Evolutionary conservation across 805 yeast genomes (phyloP), one percentile per base, ranked within the genome.

Genomic region (Zygosaccharomyces bailii): DNA sequence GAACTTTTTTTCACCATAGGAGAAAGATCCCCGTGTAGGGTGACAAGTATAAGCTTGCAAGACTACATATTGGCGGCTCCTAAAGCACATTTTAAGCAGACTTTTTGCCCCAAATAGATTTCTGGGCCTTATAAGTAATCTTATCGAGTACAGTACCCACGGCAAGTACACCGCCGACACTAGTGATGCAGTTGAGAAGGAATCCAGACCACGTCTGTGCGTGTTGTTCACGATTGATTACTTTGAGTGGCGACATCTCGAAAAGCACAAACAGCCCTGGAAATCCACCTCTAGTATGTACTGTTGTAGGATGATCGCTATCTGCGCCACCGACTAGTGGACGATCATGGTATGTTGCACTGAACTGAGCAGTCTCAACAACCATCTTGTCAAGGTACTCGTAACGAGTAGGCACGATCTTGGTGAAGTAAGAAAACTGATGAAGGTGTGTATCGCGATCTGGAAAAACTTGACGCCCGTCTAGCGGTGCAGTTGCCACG

Each of bases 161-260:
- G 20, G 96, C 90, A 47, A 93, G 71, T 8, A 93, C 89, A 38
- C 98, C 97, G 7, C 97, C 98, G 32, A 91, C 75, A 5, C 95
- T 87, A 44, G 96, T 84, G 53, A 93, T 79, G 20, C 86, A 86
- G 27, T 90, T 88, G 47, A 89, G 69, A 19, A 88, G 57, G 60
- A 90, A 89, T 1, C 89, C 86, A 23, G 90, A 82, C 82, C 93
- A 85, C 1, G 93, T 75, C 61, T 82, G 84, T 13, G 64, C 62
- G 46, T 72, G 72, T 38, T 68, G 81, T 65, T 93, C 95, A 46
- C 79, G 74, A 67, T 91, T 88, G 58, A 90, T 86, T 41, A 93
- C 89, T 61, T 89, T 88, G 72, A 93, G 73, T 8, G 98, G 96
- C 45, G 95, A 82, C 64, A 93, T 89, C 58, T 93, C 98, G 67